These are phyloP conservation scores for Globisporangium nunn DNA, from an alignment of 352 stramenopile species.

Conservation along the genomic window DNA sequence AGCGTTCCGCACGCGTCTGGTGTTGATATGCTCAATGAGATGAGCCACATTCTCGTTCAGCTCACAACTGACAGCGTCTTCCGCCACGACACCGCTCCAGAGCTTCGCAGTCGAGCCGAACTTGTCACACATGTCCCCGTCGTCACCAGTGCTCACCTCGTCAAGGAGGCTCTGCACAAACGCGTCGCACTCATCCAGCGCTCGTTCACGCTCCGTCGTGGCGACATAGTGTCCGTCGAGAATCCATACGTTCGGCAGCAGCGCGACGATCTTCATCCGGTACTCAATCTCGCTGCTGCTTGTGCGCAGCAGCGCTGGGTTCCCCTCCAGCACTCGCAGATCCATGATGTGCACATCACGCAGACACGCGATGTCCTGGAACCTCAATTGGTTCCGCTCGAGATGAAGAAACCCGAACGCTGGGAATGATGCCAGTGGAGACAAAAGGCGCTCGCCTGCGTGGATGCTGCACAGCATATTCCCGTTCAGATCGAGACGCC, in stretches of 20 bases:
- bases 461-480: slow-evolving; percentile 36
- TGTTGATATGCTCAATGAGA: slow-evolving; percentile 17
- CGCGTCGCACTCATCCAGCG: slow-evolving; percentile 29
- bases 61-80: neutral
- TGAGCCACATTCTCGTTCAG: slow-evolving; percentile 8
- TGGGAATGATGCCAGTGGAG: slow-evolving; percentile 33
- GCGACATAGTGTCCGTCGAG: slow-evolving; percentile 56
- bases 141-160: neutral
- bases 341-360: slow-evolving; percentile 55
- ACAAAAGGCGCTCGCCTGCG: neutral
- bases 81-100: slow-evolving; percentile 14
- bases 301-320: slow-evolving; percentile 19
- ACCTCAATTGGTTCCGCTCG: slow-evolving; percentile 37
- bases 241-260: slow-evolving; percentile 53
- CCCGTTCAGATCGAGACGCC: slow-evolving; percentile 43
- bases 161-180: slow-evolving; percentile 26
- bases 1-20: neutral
- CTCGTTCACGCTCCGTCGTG: slow-evolving; percentile 25
- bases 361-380: slow-evolving; percentile 46
- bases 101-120: slow-evolving; percentile 33
- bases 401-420: slow-evolving; percentile 50
- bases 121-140: neutral
- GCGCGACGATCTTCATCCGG: slow-evolving; percentile 32
- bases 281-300: slow-evolving; percentile 16
- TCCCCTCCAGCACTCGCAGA: slow-evolving; percentile 28